Conservation (phyloP, 805 yeast genomes). For the Yarrowia osloensis region DNA sequence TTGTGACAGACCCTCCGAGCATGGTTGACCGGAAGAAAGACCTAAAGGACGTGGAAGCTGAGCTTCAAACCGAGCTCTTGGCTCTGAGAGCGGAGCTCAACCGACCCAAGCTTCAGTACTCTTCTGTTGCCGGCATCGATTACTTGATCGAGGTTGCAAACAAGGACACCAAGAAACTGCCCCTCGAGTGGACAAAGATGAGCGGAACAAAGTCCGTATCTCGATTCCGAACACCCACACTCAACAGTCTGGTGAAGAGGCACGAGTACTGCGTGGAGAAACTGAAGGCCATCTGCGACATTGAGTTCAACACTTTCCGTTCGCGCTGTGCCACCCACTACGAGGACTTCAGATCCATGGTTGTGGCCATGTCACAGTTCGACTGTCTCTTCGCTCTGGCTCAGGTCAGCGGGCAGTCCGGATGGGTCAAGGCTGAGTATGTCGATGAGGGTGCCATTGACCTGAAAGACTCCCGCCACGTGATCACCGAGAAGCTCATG, state of each 20-base stretch:
- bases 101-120: constrained; percentile 59
- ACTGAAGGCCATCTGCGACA: constrained; percentile 51
- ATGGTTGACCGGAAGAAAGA: constrained; percentile 31
- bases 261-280: constrained; percentile 63
- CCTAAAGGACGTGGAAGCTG: constrained; percentile 49
- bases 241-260: constrained; percentile 52
- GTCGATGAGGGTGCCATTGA: constrained; percentile 51
- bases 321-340: constrained; percentile 46
- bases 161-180: constrained; percentile 57
- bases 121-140: constrained; percentile 62
- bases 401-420: constrained; percentile 53
- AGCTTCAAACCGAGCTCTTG: constrained; percentile 56
- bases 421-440: constrained; percentile 55
- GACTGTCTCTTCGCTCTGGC: constrained; percentile 72
- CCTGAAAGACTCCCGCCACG: constrained; percentile 63
- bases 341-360: constrained; percentile 47
- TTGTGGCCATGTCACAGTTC: constrained; percentile 53
- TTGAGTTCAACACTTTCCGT: constrained; percentile 49
- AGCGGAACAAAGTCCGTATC: constrained; percentile 69
- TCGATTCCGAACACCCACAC: constrained; percentile 68
- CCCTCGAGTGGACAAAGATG: constrained; percentile 74
- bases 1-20: constrained; percentile 34
- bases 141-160: constrained; percentile 76
- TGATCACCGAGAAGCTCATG: constrained; percentile 65
- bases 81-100: constrained; percentile 50